phyloP scores from a whole-genome alignment of 106 monocot genomes.

The Iris macrosiphon region DNA sequence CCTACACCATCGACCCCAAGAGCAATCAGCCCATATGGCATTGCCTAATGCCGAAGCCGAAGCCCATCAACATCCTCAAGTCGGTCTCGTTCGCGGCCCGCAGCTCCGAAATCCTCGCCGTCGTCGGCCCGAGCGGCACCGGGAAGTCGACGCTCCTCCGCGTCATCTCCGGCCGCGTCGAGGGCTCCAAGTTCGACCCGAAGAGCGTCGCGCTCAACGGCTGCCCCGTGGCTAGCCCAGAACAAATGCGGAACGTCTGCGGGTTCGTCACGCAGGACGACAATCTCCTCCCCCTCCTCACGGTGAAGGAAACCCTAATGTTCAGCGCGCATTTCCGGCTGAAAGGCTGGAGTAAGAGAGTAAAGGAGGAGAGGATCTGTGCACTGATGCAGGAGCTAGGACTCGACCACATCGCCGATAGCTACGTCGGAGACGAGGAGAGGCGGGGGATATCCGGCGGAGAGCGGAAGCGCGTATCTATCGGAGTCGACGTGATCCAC shows the following conservation, averaged over 20 bases:
- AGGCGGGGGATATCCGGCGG: constrained; percentile 78
- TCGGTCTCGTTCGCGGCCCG: constrained; percentile 67
- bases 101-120: constrained; percentile 69
- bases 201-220: constrained; percentile 36
- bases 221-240: constrained; percentile 17
- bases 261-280: constrained; percentile 92
- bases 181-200: constrained; percentile 14
- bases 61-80: constrained; percentile 36
- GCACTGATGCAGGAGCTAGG: constrained; percentile 64
- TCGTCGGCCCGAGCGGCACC: constrained; percentile 92
- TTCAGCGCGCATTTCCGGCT: constrained; percentile 76
- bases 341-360: constrained; percentile 9
- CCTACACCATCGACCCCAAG: constrained; percentile 22
- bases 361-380: constrained; percentile 47
- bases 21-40: background rate
- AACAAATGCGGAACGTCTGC: constrained; percentile 44
- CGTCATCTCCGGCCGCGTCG: constrained; percentile 54
- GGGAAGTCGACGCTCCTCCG: constrained; percentile 96
- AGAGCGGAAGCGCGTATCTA: constrained; percentile 80
- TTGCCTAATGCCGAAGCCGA: background rate
- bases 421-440: constrained; percentile 71
- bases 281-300: constrained; percentile 92
- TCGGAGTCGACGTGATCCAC: constrained; percentile 82
- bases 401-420: constrained; percentile 52
- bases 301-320: constrained; percentile 81